phyloP scores from a whole-genome alignment of 148 eudicot species.

The Nepenthes gracilis region DNA sequence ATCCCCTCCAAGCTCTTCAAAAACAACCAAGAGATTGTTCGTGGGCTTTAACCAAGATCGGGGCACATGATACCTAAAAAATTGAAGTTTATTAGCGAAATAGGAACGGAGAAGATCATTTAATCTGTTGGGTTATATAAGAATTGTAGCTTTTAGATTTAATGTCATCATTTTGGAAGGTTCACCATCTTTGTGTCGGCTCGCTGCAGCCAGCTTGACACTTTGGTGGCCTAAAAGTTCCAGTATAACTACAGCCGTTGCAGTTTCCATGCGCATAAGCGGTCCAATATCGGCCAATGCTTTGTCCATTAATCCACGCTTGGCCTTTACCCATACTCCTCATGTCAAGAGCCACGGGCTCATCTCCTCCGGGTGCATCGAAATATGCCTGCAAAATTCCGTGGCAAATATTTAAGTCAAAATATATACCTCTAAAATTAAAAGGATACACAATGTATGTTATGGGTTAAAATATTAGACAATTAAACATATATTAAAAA shows the following conservation, averaged over 20 bases:
- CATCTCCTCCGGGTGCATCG: conserved; percentile 68
- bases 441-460: too few relatives aligned
- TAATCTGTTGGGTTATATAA: background rate
- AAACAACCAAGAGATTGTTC: conserved; percentile 64
- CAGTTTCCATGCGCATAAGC: conserved; percentile 57
- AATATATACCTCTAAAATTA: background rate
- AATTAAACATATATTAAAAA: too few relatives aligned
- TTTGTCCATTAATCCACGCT: conserved; percentile 90
- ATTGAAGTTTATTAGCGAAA: background rate
- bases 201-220: conserved; percentile 87
- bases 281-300: conserved; percentile 93
- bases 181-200: conserved; percentile 90
- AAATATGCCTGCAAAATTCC: conserved; percentile 56
- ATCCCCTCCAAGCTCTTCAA: conserved; percentile 92
- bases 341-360: conserved; percentile 86
- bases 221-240: conserved; percentile 51
- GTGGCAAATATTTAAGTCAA: too few relatives aligned
- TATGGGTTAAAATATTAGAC: too few relatives aligned
- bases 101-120: background rate
- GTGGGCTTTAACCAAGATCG: conserved; percentile 84
- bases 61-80: conserved; percentile 62
- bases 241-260: conserved; percentile 60
- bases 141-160: background rate
- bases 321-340: conserved; percentile 94
- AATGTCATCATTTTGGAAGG: background rate